Evolutionary conservation across 2,329 filamentous ascomycete species (phyloP), one percentile per base, ranked within the genome.

Genomic region (Penicillium occitanis): DNA sequence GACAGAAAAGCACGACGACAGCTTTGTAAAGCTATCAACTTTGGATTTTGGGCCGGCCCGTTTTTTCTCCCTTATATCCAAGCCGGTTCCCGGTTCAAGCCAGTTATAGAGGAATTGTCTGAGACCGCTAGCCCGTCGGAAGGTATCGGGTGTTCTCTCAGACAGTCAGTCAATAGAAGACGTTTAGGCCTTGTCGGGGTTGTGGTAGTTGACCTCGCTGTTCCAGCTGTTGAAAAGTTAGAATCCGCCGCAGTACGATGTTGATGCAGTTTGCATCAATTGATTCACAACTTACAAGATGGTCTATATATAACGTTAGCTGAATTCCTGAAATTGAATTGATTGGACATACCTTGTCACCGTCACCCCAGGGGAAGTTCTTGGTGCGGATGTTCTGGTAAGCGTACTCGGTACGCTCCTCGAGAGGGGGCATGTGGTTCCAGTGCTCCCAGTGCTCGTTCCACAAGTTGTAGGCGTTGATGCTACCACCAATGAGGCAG

Each of bases 301-400:
- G 72, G 88, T 90, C 89, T 89, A 69, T 17, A 60, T 14, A 60
- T 2, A 13, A 30, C 17, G 40, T 60, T 60, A 60, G 57, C n/a
- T 28, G 46, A 2, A 46, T n/a, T 11, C 37, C 1, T 1, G 1
- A 11, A 46, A 44, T 11, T n/a, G 25, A 5, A 6, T 7, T 5
- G 17, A 19, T 8, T 14, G 76, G n/a, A 65, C 85, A 75, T 71
- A 92, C 91, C 91, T 98, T 95, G 84, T 99, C 95, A 77, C 95
- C 95, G 77, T 98, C 86, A 72, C 94, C 93, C 91, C 91, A 99
- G 76, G 88, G 89, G 86, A 83, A 99, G 88, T 97, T 97, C 90
- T 95, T 97, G 80, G 88, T 87, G 79, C 95, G 91, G 81, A 99
- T 91, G 87, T 99, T 99, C 88, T 96, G 92, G 88, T 96, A 99